These are phyloP conservation scores for Candida chilensis DNA, from an alignment of 805 yeast species.

Conservation along the genomic window DNA sequence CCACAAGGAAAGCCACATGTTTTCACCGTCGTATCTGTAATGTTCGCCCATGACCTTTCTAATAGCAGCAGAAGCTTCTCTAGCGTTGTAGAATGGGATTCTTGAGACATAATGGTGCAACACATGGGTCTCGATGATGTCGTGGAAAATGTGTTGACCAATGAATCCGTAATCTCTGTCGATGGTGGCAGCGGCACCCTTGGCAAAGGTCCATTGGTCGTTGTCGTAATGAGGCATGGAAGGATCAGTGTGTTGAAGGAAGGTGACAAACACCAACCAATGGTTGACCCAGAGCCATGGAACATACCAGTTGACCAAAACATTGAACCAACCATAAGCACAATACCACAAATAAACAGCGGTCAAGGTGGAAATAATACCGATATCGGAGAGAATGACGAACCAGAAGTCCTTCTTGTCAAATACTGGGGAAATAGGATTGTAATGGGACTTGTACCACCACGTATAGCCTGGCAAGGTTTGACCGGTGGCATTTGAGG, in stretches of 20 bases:
- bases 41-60: slow-evolving; percentile 44
- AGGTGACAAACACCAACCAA: slow-evolving; percentile 58
- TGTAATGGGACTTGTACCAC: slow-evolving; percentile 39
- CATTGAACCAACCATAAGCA: slow-evolving; percentile 37
- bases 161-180: slow-evolving; percentile 54
- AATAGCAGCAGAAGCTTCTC: slow-evolving; percentile 44
- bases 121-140: slow-evolving; percentile 50
- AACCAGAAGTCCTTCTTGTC: slow-evolving; percentile 47
- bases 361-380: slow-evolving; percentile 33
- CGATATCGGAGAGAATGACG: slow-evolving; percentile 46
- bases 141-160: slow-evolving; percentile 49
- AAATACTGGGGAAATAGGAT: slow-evolving; percentile 46
- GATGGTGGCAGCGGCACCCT: slow-evolving; percentile 61
- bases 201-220: slow-evolving; percentile 51
- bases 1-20: slow-evolving; percentile 53
- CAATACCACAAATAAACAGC: slow-evolving; percentile 44
- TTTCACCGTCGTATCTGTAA: slow-evolving; percentile 39
- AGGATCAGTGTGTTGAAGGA: slow-evolving; percentile 54
- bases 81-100: slow-evolving; percentile 47
- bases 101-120: slow-evolving; percentile 47
- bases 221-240: slow-evolving; percentile 50
- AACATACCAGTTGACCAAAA: slow-evolving; percentile 45
- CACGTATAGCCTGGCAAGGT: slow-evolving; percentile 24
- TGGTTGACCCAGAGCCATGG: slow-evolving; percentile 56
- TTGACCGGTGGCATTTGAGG: slow-evolving; percentile 52